Conservation (phyloP, 768 basidiomycete species). For the Lentinula sp. region DNA sequence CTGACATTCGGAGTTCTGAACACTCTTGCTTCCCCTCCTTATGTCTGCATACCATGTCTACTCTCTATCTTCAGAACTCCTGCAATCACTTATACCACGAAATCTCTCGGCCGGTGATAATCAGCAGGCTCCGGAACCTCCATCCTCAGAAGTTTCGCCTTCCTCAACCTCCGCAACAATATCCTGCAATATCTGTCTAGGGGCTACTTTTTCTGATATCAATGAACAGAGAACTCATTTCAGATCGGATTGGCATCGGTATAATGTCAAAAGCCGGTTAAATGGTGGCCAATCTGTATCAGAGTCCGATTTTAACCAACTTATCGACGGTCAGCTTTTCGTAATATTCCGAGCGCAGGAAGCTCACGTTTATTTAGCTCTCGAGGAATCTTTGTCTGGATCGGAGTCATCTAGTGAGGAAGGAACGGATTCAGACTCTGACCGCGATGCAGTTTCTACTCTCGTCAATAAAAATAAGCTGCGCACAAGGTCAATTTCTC, state of each 20-base stretch:
- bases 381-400: constrained; percentile 89
- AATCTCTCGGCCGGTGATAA: constrained; percentile 38
- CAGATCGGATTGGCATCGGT: constrained; percentile 96
- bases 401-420: constrained; percentile 72
- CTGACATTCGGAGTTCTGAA: not conserved
- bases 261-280: constrained; percentile 85
- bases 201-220: constrained; percentile 62
- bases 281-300: constrained; percentile 56
- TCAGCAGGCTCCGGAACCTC: constrained; percentile 19
- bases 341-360: not conserved
- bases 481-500: constrained; percentile 38
- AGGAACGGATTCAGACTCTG: constrained; percentile 33
- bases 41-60: constrained; percentile 56
- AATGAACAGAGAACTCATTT: constrained; percentile 84
- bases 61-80: constrained; percentile 61
- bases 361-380: constrained; percentile 29
- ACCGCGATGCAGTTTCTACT: constrained; percentile 60
- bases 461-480: constrained; percentile 60
- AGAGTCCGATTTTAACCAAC: constrained; percentile 65
- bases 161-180: constrained; percentile 36
- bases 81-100: constrained; percentile 67
- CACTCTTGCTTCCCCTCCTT: constrained; percentile 13
- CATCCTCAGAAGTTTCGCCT: constrained; percentile 23
- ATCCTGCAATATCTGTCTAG: constrained; percentile 70
- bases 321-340: constrained; percentile 67